These are phyloP conservation scores for Dendrobium huoshanense DNA, from an alignment of 106 monocot genomes.

Conservation along the genomic window DNA sequence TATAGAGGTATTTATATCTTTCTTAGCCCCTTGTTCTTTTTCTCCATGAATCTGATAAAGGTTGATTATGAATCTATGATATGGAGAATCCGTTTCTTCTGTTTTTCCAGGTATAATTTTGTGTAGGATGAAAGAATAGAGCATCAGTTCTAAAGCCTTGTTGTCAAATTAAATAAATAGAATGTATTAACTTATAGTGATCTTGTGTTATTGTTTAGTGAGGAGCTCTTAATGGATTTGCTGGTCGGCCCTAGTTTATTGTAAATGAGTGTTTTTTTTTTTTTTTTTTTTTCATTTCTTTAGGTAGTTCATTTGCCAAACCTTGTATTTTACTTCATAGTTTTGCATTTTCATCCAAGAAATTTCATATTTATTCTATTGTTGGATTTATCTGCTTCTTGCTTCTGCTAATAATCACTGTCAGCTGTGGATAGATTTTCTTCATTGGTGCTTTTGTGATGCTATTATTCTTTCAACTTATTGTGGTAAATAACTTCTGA, in stretches of 20 bases:
- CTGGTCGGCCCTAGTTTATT: slow-evolving; percentile 3
- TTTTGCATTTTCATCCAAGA: neutral
- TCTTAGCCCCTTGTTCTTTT: neutral
- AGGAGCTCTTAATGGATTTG: neutral
- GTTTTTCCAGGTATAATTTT: neutral
- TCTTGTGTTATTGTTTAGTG: neutral
- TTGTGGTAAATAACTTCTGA: neutral
- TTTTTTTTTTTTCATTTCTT: neutral
- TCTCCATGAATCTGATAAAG: neutral
- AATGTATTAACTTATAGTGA: neutral
- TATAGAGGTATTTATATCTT: slow-evolving; percentile 15
- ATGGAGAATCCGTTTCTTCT: neutral
- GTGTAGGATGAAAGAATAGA: neutral
- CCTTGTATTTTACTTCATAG: slow-evolving; percentile 6
- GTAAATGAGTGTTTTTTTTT: neutral
- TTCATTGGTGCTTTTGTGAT: neutral
- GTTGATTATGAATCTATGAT: neutral
- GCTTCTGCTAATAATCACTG: neutral
- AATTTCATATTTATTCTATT: neutral
- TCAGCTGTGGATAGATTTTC: neutral
- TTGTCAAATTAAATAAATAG: neutral
- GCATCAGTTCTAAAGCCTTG: neutral
- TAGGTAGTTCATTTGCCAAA: slow-evolving; percentile 1
- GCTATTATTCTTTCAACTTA: neutral
- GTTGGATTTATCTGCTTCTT: neutral